Evolutionary conservation across 805 yeast species (phyloP), one percentile per base, ranked within the genome.

Genomic region (Yamadazyma nakazawae): DNA sequence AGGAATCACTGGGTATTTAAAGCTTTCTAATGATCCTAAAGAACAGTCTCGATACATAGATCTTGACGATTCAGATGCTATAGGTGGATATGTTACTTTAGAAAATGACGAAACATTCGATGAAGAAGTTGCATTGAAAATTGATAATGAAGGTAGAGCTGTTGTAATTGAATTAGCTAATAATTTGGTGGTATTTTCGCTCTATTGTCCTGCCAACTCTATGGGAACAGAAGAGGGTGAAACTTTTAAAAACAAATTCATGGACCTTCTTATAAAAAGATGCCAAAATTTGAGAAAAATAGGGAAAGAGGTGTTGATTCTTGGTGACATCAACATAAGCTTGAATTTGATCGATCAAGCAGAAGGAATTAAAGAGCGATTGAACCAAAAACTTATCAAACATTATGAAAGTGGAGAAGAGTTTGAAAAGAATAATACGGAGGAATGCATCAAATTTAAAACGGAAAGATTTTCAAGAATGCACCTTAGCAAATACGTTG

Each of bases 161-260:
- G 75, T 90, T 2, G 75, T 88, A 5, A 65, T 91, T 0, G 98
- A 94, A 58, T 59, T 91, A 19, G 79, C 82, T 1, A 75, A 72
- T 51, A 77, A 81, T 44, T 58, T 81, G 0, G 87, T 87, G 2
- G 62, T 87, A 0, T 77, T 87, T 38, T 72, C 83, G 0, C 74
- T 84, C 4, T 92, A 92, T 59, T 92, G 97, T 60, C 98, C 98
- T 0, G 98, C 98, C 1, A 88, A 89, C 60, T 88, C 97, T 0
- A 72, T 73, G 63, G 79, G 76, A 0, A 79, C 89, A 0, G 85
- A 79, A 21, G 84, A 80, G 25, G 96, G 82, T 2, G 86, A 82
- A 53, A 58, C 56, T 11, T 83, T 72, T 53, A 65, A 95, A 42
- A 54, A 80, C 34, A 63, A 69, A 13, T 92, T 88, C 55, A 67